Conservation (phyloP, 768 basidiomycete genomes). For the Krasilnikovozyma curviuscula region DNA sequence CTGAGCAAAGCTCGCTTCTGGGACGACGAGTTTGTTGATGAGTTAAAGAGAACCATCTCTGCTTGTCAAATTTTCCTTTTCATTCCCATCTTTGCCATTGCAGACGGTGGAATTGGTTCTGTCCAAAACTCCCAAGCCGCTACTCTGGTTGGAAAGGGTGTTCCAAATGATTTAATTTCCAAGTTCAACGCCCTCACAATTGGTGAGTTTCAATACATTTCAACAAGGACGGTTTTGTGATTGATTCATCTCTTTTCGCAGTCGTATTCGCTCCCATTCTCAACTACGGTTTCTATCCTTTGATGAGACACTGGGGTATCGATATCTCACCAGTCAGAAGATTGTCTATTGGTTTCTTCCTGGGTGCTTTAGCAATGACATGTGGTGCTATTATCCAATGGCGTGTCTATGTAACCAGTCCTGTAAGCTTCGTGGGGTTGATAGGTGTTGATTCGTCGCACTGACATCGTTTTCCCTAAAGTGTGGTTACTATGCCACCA, state of each 20-base stretch:
- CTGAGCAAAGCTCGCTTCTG: constrained; percentile 17
- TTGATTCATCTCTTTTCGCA: no score
- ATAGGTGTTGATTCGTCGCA: no score
- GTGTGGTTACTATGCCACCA: constrained; percentile 22
- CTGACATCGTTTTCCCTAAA: constrained; percentile 6
- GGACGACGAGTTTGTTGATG: constrained; percentile 27
- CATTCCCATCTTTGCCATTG: constrained; percentile 23
- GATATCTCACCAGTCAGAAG: no score
- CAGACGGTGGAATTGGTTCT: constrained; percentile 14
- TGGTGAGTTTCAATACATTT: neutral
- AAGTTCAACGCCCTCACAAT: constrained; percentile 23
- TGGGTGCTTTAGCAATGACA: constrained; percentile 15
- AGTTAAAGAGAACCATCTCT: constrained; percentile 19
- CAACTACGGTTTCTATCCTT: no score
- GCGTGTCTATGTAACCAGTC: constrained; percentile 21
- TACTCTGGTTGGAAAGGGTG: constrained; percentile 21
- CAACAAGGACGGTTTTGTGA: no score
- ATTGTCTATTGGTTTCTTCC: constrained; percentile 15
- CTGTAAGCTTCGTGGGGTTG: no score
- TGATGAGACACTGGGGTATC: no score
- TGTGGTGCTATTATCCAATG: constrained; percentile 23
- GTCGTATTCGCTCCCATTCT: no score
- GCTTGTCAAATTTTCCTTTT: constrained; percentile 18
- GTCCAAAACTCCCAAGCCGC: constrained; percentile 20
- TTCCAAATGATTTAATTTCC: constrained; percentile 21